phyloP scores from a whole-genome alignment of 805 yeast species.

The Pichia thaimueangensis region DNA sequence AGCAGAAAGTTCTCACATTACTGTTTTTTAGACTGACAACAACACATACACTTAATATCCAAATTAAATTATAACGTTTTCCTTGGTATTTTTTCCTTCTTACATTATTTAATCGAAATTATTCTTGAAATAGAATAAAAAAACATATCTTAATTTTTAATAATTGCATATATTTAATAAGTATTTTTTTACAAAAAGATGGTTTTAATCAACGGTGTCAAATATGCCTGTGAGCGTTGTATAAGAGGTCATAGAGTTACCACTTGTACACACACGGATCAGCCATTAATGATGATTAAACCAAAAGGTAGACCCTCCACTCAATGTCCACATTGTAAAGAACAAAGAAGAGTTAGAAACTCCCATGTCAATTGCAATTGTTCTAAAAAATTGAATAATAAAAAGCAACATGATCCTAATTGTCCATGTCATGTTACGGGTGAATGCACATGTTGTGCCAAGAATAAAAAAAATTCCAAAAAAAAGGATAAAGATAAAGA shows the following conservation, averaged over 20 bases:
- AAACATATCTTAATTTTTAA: too few species aligned
- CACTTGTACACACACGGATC: slow-evolving; percentile 86
- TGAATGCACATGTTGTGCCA: slow-evolving; percentile 28
- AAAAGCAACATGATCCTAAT: slow-evolving; percentile 21
- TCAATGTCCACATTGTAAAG: slow-evolving; percentile 83
- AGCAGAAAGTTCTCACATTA: too few species aligned
- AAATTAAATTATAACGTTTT: too few species aligned
- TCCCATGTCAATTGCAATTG: slow-evolving; percentile 69
- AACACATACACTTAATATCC: too few species aligned
- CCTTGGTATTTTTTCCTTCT: too few species aligned
- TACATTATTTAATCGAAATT: too few species aligned
- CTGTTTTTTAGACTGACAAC: too few species aligned
- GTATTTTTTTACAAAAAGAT: too few species aligned
- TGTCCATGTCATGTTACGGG: slow-evolving; percentile 31
- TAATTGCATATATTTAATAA: too few species aligned
- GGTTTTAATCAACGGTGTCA: slow-evolving; percentile 89
- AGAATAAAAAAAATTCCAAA: slow-evolving; percentile 17
- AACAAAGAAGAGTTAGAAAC: slow-evolving; percentile 59
- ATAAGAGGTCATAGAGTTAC: slow-evolving; percentile 96
- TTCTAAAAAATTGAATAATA: slow-evolving; percentile 39
- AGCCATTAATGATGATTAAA: slow-evolving; percentile 85
- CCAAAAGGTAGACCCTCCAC: slow-evolving; percentile 96
- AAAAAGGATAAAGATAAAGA: slow-evolving; percentile 10
- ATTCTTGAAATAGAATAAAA: too few species aligned
- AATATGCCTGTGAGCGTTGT: slow-evolving; percentile 94